Percentiles rank a stretch among this genome's conserved stretches.
These are phyloP conservation scores for Aegilops bicornis DNA, from an alignment of 176 grass and related monocot genomes.

Conservation along the genomic window DNA sequence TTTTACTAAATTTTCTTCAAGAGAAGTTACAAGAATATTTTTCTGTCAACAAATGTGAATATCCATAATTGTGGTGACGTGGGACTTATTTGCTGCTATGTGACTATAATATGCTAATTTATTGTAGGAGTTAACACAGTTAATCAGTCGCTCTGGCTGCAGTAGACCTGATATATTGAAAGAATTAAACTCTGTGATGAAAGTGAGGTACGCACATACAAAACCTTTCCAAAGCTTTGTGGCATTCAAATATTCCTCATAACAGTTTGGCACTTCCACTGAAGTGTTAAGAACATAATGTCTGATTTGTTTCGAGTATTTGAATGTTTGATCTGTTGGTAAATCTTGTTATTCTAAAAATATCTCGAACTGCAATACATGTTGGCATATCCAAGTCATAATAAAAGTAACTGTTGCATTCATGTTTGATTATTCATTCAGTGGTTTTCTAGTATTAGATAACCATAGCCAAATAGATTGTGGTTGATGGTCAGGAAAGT, in stretches of 20 bases:
- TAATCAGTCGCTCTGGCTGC: conserved; percentile 34
- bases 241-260: conserved; percentile 5
- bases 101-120: conserved; percentile 29
- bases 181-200: conserved; percentile 63
- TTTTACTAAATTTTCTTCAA: conserved; percentile 3
- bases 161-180: conserved; percentile 44
- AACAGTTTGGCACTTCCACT: conserved; percentile 6
- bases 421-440: conserved; percentile 4
- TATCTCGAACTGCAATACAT: conserved; percentile 4
- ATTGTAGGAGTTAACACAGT: conserved; percentile 49
- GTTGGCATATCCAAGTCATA: not conserved
- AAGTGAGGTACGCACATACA: conserved; percentile 59
- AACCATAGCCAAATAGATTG: not conserved
- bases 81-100: conserved; percentile 20
- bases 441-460: not conserved
- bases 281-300: conserved; percentile 16
- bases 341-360: not conserved
- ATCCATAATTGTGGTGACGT: not conserved
- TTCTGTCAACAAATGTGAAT: conserved; percentile 5
- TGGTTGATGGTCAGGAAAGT: not conserved
- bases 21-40: not conserved
- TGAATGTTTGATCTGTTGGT: conserved; percentile 15
- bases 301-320: not conserved
- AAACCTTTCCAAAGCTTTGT: conserved; percentile 9
- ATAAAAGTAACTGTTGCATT: not conserved